Evolutionary conservation across 495 filamentous ascomycete species (phyloP).

Genomic region (Rusavskia elegans): DNA sequence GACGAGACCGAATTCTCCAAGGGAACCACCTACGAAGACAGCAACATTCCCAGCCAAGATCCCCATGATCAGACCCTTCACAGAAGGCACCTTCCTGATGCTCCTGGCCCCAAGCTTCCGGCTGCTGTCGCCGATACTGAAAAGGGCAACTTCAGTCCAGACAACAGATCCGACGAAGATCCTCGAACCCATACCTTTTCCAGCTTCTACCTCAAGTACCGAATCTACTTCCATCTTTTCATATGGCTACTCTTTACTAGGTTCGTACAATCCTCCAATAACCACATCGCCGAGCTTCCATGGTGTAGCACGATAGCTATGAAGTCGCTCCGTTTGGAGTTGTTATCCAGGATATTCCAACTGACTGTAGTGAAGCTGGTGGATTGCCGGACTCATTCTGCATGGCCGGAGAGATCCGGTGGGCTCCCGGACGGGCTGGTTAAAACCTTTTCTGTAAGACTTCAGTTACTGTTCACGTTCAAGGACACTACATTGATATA

Average conservation of each 20-base stretch:
- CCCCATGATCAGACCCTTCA: conserved; percentile 22
- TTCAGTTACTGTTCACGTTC: not conserved
- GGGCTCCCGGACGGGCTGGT: conserved; percentile 39
- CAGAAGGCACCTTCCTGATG: conserved; percentile 19
- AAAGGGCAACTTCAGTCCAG: conserved; percentile 22
- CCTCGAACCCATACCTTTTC: conserved; percentile 16
- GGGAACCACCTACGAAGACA: conserved; percentile 26
- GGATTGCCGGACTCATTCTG: conserved; percentile 65
- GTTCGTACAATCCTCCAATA: conserved; percentile 13
- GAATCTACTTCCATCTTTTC: conserved; percentile 29
- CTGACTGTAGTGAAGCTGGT: conserved; percentile 44
- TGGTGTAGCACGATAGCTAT: not conserved
- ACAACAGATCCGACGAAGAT: conserved; percentile 13
- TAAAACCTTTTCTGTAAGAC: conserved; percentile 55
- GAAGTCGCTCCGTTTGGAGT: not conserved
- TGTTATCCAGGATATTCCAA: not conserved
- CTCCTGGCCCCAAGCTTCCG: conserved; percentile 7
- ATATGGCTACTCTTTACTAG: conserved; percentile 45
- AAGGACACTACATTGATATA: not conserved
- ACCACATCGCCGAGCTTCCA: not conserved
- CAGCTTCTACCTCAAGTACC: conserved; percentile 22
- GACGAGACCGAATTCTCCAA: conserved; percentile 34
- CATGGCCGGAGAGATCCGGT: conserved; percentile 45
- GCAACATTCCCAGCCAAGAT: conserved; percentile 24
- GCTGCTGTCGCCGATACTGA: conserved; percentile 18